Evolutionary conservation across 2,329 filamentous ascomycete genomes (phyloP).

Genomic region (Metarhizium album): DNA sequence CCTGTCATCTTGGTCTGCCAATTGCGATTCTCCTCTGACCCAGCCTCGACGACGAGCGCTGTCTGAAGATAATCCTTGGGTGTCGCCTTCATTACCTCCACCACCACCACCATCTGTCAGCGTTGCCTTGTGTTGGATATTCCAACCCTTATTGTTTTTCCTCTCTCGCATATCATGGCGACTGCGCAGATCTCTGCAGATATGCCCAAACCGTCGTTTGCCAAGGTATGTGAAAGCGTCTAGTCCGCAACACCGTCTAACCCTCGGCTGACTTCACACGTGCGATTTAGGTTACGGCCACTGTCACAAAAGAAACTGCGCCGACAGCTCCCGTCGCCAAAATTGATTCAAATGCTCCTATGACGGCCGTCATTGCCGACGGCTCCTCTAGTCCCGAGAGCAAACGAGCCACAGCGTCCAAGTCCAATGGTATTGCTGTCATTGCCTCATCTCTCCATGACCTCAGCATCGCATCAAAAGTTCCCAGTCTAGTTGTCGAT

Average conservation of each 20-base stretch:
- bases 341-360: conserved; percentile 9
- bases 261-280: not conserved
- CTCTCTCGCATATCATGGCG: conserved; percentile 28
- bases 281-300: conserved; percentile 35
- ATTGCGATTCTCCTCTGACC: conserved; percentile 5
- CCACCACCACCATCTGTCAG: conserved; percentile 1
- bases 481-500: conserved; percentile 36
- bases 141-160: conserved; percentile 10
- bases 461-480: conserved; percentile 19
- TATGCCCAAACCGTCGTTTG: conserved; percentile 56
- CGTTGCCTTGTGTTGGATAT: conserved; percentile 14
- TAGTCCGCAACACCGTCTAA: not conserved
- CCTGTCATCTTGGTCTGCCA: conserved; percentile 12
- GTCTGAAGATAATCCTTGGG: conserved; percentile 7
- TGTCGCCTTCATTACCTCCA: not conserved
- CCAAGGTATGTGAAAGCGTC: conserved; percentile 47
- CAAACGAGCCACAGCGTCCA: conserved; percentile 8
- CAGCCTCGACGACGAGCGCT: not conserved
- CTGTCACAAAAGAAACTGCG: conserved; percentile 20
- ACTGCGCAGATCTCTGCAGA: conserved; percentile 36
- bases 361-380: conserved; percentile 8
- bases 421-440: conserved; percentile 14
- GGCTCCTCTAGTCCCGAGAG: conserved; percentile 11
- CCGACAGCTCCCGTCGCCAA: conserved; percentile 5
- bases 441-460: conserved; percentile 19